Evolutionary conservation across 345 rosid species (phyloP).

Genomic region (Raphanus sativus): DNA sequence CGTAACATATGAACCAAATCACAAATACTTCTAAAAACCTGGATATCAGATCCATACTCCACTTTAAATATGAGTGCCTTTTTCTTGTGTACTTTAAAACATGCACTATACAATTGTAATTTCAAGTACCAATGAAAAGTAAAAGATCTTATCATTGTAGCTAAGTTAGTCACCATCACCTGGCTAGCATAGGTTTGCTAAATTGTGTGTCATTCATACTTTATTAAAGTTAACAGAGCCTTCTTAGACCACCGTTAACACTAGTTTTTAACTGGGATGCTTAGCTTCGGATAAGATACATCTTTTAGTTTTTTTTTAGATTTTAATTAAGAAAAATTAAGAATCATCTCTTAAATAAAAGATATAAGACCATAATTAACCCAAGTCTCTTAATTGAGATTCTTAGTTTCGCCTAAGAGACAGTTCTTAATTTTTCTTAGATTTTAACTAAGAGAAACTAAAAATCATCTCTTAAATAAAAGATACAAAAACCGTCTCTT

Average conservation of each 20-base stretch:
- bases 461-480: too few species aligned
- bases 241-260: conserved; percentile 30
- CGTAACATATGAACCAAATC: background rate
- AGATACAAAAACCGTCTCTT: too few species aligned
- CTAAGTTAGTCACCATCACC: conserved; percentile 38
- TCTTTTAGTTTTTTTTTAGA: too few species aligned
- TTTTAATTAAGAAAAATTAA: too few species aligned
- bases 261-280: too few species aligned
- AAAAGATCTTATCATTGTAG: conserved; percentile 23
- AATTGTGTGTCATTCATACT: conserved; percentile 26
- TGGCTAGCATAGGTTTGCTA: conserved; percentile 21
- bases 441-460: too few species aligned
- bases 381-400: too few species aligned
- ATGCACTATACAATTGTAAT: conserved; percentile 36
- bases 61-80: conserved; percentile 15
- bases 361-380: too few species aligned
- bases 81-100: conserved; percentile 19
- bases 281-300: too few species aligned
- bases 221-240: conserved; percentile 33
- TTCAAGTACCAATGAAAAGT: conserved; percentile 37
- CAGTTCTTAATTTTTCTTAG: too few species aligned
- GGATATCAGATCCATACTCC: background rate
- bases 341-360: too few species aligned
- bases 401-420: too few species aligned
- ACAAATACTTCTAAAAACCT: background rate